Base-by-base conservation (phyloP, 257 asterid genomes). In the Solanum megistacrolobum region DNA sequence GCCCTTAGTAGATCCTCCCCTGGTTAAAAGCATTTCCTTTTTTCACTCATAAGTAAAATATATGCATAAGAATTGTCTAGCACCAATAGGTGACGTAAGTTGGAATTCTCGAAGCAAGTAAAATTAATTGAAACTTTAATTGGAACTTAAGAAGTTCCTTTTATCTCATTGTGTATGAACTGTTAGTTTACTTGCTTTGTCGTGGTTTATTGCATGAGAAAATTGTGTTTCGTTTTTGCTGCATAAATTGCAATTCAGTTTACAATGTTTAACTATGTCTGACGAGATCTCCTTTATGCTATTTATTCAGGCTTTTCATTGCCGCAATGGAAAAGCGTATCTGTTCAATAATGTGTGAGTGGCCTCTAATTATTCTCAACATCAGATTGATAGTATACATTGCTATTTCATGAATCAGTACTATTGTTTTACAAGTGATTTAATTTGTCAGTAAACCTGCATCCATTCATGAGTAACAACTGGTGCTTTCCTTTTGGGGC, bases 321-420 rank as follows among this genome's bases (percentile, higher is more conserved):
- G 96, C 89, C 96, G 93, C 88, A 92, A 93, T 86, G 98, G 99
- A 89, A 95, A 95, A 91, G 99, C 99, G 3, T 95, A 93, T 91
- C 93, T 96, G 83, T 94, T 95, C 91, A 95, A 89, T 87, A 92
- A 89, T 16, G 96, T 87, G 99, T 96, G 90, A 95, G 99, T 91
- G 66, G 23, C 85, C 66, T 76, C 23, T 16, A 35, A 83, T 39
- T 88, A 68, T 83, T 38, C 41, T 41, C 2, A 31, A 82, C 71
- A 27, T 66, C 9, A 14, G 55, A 41, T 12, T 41, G 65, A 79
- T 87, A 27, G 10, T 25, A 52, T 29, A 4, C 29, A 13, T 12
- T 73, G n/a, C 75, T 36, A n/a, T 55, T 32, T 58, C 52, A 69
- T 29, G 23, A 48, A n/a, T 46, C 38, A 43, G 8, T 46, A 5